phyloP scores from a whole-genome alignment of 139 green algal genomes.

The Yamagishiella unicocca region DNA sequence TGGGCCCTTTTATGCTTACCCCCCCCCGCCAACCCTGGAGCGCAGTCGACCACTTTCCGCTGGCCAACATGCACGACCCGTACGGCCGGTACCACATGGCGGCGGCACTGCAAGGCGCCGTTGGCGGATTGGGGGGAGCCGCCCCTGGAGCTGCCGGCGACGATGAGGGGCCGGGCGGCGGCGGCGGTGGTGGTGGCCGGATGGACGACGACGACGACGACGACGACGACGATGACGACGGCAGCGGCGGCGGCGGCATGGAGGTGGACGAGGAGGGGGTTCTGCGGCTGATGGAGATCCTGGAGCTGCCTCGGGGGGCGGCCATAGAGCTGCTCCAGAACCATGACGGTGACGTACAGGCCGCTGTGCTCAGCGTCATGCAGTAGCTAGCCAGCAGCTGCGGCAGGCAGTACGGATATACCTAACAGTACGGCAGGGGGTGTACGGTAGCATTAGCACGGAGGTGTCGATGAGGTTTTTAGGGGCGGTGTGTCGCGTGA shows the following conservation, averaged over 20 bases:
- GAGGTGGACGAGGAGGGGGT: constrained; percentile 62
- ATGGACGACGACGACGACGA: constrained; percentile 13
- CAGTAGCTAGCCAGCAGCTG: no score
- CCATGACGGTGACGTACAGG: constrained; percentile 64
- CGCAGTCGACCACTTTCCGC: no score
- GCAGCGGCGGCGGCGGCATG: constrained; percentile 17
- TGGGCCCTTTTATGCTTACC: no score
- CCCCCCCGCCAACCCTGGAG: no score
- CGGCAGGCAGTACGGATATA: no score
- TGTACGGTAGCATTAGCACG: no score
- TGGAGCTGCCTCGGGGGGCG: constrained; percentile 62
- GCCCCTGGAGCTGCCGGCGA: background rate
- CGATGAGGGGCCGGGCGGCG: background rate
- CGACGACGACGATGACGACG: background rate
- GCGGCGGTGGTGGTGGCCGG: background rate
- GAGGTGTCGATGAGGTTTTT: no score
- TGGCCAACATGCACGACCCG: background rate
- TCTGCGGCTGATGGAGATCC: constrained; percentile 72
- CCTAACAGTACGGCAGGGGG: no score
- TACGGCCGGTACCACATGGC: background rate
- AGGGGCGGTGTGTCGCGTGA: no score
- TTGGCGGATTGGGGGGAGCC: background rate
- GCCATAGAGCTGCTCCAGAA: constrained; percentile 70
- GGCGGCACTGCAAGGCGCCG: background rate
- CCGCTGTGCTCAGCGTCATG: constrained; percentile 32